A percentile compares a stretch with the other conserved stretches of the same genome.
These are phyloP conservation scores for Kalanchoe fedtschenkoi DNA, from an alignment of 164 flowering plant genomes.

Conservation along the genomic window DNA sequence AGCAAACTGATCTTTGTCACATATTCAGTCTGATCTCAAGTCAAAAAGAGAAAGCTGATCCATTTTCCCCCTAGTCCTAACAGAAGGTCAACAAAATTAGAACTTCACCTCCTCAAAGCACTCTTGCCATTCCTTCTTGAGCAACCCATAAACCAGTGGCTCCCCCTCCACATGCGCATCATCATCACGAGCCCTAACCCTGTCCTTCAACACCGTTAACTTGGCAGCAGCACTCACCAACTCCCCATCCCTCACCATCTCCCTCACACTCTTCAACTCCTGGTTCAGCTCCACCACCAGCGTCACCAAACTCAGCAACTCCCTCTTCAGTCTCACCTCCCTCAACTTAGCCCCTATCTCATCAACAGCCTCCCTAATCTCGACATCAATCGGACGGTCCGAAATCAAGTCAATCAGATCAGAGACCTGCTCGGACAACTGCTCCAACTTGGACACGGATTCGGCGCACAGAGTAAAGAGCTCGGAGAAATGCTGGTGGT, in stretches of 20 bases:
- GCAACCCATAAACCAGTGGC: conserved; percentile 52
- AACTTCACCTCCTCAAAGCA: conserved; percentile 66
- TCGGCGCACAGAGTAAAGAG: conserved; percentile 48
- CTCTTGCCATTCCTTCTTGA: conserved; percentile 59
- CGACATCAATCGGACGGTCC: conserved; percentile 34
- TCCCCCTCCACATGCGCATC: conserved; percentile 22
- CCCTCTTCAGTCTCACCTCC: conserved; percentile 54
- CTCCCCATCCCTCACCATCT: conserved; percentile 36
- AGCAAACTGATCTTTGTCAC: too few relatives aligned
- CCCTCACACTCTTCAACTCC: conserved; percentile 37
- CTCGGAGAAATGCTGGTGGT: conserved; percentile 49
- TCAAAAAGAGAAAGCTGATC: background rate
- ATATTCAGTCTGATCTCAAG: background rate
- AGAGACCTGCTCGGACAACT: conserved; percentile 25
- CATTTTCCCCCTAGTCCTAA: conserved; percentile 2
- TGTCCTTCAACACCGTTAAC: conserved; percentile 48
- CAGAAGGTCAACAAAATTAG: background rate
- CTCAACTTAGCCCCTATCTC: conserved; percentile 27
- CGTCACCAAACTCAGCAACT: conserved; percentile 33
- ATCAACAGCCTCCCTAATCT: conserved; percentile 22
- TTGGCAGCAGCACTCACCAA: conserved; percentile 49
- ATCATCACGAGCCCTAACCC: conserved; percentile 30
- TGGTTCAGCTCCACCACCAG: conserved; percentile 33
- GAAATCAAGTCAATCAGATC: conserved; percentile 30
- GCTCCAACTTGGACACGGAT: conserved; percentile 23